A percentile compares a stretch with the other conserved stretches of the same genome.
phyloP scores from a whole-genome alignment of 208 protist genomes.

The Angomonas deanei region DNA sequence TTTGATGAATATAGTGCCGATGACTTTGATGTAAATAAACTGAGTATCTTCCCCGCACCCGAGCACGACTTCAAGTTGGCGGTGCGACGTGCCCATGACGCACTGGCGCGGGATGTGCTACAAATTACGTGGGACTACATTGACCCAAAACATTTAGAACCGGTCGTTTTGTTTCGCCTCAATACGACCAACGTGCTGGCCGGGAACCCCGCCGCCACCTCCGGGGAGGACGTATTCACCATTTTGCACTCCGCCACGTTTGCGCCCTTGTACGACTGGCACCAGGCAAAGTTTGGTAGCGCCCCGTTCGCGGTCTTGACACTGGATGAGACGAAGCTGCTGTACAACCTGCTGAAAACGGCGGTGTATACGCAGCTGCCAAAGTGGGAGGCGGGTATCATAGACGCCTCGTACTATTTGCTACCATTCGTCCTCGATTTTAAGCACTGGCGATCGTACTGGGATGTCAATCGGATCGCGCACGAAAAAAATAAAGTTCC shows the following conservation, averaged over 20 bases:
- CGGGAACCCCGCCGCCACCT: neutral
- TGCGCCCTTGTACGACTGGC: slow-evolving; percentile 3
- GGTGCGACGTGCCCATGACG: neutral
- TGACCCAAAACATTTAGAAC: slow-evolving; percentile 13
- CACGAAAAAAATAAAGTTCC: neutral
- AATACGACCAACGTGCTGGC: neutral
- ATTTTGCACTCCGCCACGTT: neutral
- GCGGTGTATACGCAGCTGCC: slow-evolving; percentile 2
- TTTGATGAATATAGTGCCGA: neutral
- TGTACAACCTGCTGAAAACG: neutral
- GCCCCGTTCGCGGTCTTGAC: neutral
- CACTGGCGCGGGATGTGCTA: slow-evolving; percentile 24
- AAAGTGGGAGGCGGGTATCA: slow-evolving; percentile 6
- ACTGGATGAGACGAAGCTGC: neutral
- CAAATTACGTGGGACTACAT: slow-evolving; percentile 50
- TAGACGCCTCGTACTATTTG: slow-evolving; percentile 9
- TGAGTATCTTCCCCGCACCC: neutral
- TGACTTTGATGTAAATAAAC: neutral
- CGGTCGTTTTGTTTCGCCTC: slow-evolving; percentile 1
- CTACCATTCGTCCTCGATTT: slow-evolving; percentile 9
- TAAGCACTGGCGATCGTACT: neutral
- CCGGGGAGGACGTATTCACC: neutral
- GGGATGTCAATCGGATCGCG: neutral
- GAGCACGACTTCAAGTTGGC: neutral
- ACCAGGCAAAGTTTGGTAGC: neutral